These are phyloP conservation scores for Clonostachys rosea DNA, from an alignment of 2,329 filamentous ascomycete species.

Conservation along the genomic window DNA sequence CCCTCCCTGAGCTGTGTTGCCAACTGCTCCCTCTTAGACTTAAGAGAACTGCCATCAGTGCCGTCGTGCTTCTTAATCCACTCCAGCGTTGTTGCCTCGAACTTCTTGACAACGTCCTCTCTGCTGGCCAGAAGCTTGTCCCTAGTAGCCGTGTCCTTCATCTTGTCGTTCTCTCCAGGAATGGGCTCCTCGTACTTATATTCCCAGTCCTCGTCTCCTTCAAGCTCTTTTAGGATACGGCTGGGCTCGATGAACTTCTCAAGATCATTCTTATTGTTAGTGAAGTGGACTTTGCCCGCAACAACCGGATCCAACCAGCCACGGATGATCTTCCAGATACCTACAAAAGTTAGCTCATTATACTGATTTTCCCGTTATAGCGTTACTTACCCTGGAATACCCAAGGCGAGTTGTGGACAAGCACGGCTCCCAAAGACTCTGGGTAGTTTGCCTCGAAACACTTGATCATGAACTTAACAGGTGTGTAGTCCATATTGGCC, in stretches of 20 bases:
- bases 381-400: conserved; percentile 74
- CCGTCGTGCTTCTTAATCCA: conserved; percentile 59
- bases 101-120: conserved; percentile 62
- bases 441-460: conserved; percentile 99
- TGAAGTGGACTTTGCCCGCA: conserved; percentile 90
- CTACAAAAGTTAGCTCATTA: conserved; percentile 27
- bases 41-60: conserved; percentile 38
- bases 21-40: conserved; percentile 54
- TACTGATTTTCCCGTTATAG: conserved; percentile 4
- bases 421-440: conserved; percentile 81
- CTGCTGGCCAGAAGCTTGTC: conserved; percentile 62
- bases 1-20: conserved; percentile 62
- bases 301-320: conserved; percentile 98
- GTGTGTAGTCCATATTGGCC: conserved; percentile 97
- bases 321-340: conserved; percentile 93
- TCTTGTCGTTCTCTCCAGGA: conserved; percentile 68
- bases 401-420: conserved; percentile 97
- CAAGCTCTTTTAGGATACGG: conserved; percentile 77
- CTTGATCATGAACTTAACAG: conserved; percentile 99
- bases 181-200: conserved; percentile 79
- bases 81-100: conserved; percentile 66
- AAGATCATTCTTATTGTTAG: conserved; percentile 74
- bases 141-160: conserved; percentile 61
- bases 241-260: conserved; percentile 67
- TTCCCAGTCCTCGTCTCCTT: conserved; percentile 78